Evolutionary conservation across 768 basidiomycete genomes (phyloP).

Genomic region (Mrakia gelida): DNA sequence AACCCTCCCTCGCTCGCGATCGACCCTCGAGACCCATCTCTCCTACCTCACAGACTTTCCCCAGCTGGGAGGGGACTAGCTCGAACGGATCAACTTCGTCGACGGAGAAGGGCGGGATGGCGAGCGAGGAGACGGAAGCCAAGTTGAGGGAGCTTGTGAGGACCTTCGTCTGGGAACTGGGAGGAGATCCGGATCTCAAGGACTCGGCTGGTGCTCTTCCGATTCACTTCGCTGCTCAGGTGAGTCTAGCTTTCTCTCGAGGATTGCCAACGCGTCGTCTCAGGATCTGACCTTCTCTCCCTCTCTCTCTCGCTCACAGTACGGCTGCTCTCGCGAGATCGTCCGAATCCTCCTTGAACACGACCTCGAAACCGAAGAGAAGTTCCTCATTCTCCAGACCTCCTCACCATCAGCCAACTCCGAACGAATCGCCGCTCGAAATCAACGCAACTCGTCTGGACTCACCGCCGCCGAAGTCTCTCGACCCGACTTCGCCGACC

Average conservation of each 20-base stretch:
- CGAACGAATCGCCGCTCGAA: slow-evolving; percentile 16
- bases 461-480: slow-evolving; percentile 23
- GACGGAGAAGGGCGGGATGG: background rate
- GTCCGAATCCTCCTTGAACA: slow-evolving; percentile 15
- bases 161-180: slow-evolving; percentile 2
- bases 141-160: slow-evolving; percentile 1
- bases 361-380: slow-evolving; percentile 16
- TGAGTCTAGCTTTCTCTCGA: background rate
- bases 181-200: slow-evolving; percentile 11
- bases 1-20: background rate
- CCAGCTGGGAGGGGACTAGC: background rate
- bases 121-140: slow-evolving; percentile 1
- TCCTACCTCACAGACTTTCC: background rate
- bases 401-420: background rate
- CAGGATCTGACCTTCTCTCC: background rate
- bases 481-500: slow-evolving; percentile 16
- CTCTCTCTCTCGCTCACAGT: background rate
- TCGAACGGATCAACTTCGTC: background rate
- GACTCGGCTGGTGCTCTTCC: slow-evolving; percentile 10
- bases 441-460: background rate
- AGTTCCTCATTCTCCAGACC: background rate
- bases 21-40: background rate
- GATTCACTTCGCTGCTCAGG: slow-evolving; percentile 28
- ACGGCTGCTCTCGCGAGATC: slow-evolving; percentile 21
- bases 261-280: background rate